Evolutionary conservation across 2,329 filamentous ascomycete species (phyloP), one percentile per base, ranked within the genome.

Genomic region (Bipolaris zeicola): DNA sequence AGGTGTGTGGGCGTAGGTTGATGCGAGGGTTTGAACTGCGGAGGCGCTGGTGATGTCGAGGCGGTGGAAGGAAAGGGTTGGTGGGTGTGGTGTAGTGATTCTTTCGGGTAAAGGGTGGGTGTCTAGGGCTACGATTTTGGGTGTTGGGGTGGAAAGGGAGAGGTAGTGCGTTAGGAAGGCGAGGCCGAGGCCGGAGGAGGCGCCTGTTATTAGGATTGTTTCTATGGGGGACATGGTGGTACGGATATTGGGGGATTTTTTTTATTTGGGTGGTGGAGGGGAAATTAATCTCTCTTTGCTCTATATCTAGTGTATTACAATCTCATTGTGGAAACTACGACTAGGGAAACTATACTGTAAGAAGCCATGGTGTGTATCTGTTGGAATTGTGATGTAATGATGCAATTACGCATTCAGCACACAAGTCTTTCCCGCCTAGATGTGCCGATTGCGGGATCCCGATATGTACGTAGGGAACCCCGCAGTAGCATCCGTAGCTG

Each of bases 131-230:
- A 70, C 46, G 16, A 72, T 65, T 7, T 39, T 52, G 6, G 50
- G 46, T 0, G 60, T 43, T 4, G 51, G 43, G 61, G 44, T 1
- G 52, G 44, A 11, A 50, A 52, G 0, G 57, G 59, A 0, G 62
- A 61, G 34, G 57, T 72, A 71, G 63, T 73, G 63, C 13, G 62
- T 38, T 5, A 70, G 28, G 44, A 73, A 89, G 66, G 85, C 87
- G 54, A 85, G 85, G 31, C 95, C 95, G 76, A 99, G 97, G 62
- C 95, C 95, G 34, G 91, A 95, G 4, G 91, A 95, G 34, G 94
- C 93, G 56, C 95, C 94, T n/a, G 95, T 98, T 67, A 99, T 86
- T 55, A 98, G 79, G 57, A 98, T 82, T 5, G 91, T 97, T 47
- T 57, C 10, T 22, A 16, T 43, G 11, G 13, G 18, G 18, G n/a